A percentile compares a stretch with the other conserved stretches of the same genome.
Conservation (phyloP, 345 rosid species). For the Camelina neglecta region DNA sequence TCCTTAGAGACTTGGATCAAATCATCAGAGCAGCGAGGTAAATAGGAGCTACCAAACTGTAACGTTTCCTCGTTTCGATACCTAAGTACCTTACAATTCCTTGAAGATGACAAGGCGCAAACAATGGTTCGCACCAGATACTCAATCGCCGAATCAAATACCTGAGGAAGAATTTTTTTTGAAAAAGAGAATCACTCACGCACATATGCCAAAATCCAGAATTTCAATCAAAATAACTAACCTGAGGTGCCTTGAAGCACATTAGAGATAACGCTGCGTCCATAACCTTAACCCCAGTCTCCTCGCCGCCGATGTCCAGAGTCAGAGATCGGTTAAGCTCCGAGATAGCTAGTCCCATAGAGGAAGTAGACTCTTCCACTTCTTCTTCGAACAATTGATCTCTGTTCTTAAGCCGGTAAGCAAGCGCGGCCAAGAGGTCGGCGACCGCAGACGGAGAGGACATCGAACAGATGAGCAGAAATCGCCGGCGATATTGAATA, state of each 20-base stretch:
- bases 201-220: not conserved
- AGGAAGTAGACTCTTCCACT: slow-evolving; percentile 35
- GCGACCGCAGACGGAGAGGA: slow-evolving; percentile 34
- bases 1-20: slow-evolving; percentile 53
- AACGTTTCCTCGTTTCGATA: slow-evolving; percentile 52
- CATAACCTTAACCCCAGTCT: slow-evolving; percentile 58
- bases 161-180: slow-evolving; percentile 43
- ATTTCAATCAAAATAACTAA: slow-evolving; percentile 18
- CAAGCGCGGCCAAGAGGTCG: slow-evolving; percentile 34
- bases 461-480: slow-evolving; percentile 21
- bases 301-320: slow-evolving; percentile 40
- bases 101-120: slow-evolving; percentile 59
- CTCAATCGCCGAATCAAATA: slow-evolving; percentile 62
- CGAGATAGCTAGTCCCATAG: slow-evolving; percentile 56
- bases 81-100: slow-evolving; percentile 46
- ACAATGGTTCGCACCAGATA: slow-evolving; percentile 61
- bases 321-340: slow-evolving; percentile 62
- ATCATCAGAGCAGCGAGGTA: slow-evolving; percentile 48
- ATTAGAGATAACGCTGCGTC: slow-evolving; percentile 67
- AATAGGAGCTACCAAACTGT: slow-evolving; percentile 59
- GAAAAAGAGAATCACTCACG: not conserved
- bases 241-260: slow-evolving; percentile 80
- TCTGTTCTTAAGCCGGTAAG: slow-evolving; percentile 8
- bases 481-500: slow-evolving; percentile 25
- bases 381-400: slow-evolving; percentile 8